phyloP scores from a whole-genome alignment of 805 yeast species.

The Diddensiella transvaalensis region DNA sequence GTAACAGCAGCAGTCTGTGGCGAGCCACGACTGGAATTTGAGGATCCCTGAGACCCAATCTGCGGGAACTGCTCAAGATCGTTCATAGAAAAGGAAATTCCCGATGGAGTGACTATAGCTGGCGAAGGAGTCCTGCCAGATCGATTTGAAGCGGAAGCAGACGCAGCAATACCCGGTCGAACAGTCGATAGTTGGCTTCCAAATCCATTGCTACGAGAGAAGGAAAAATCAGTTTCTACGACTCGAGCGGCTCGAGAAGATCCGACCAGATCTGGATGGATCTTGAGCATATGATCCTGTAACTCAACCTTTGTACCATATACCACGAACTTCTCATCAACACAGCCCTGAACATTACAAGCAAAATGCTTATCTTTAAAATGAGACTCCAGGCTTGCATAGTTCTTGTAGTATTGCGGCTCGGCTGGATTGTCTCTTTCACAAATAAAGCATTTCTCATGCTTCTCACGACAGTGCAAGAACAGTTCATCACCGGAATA shows the following conservation, averaged over 20 bases:
- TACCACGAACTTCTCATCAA: constrained; percentile 89
- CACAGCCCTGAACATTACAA: constrained; percentile 72
- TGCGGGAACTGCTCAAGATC: constrained; percentile 24
- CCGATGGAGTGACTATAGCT: constrained; percentile 5
- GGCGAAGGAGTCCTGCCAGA: constrained; percentile 11
- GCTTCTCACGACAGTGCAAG: constrained; percentile 74
- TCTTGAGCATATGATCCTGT: constrained; percentile 80
- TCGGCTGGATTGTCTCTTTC: constrained; percentile 53
- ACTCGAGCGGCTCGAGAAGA: constrained; percentile 32
- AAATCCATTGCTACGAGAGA: constrained; percentile 37
- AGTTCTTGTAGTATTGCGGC: constrained; percentile 65
- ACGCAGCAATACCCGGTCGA: constrained; percentile 21
- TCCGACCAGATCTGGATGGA: constrained; percentile 63
- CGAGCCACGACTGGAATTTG: constrained; percentile 1
- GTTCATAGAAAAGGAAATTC: constrained; percentile 6
- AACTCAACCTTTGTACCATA: constrained; percentile 82
- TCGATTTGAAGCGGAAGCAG: background rate
- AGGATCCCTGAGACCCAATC: constrained; percentile 18
- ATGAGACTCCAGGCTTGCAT: constrained; percentile 70
- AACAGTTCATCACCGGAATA: constrained; percentile 86
- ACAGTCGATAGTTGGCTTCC: constrained; percentile 66
- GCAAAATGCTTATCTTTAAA: constrained; percentile 69
- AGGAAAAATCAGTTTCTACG: constrained; percentile 18
- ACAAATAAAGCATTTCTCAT: constrained; percentile 89
- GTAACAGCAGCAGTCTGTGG: constrained; percentile 16